Evolutionary conservation across 2,329 filamentous ascomycete genomes (phyloP), one percentile per base, ranked within the genome.

Genomic region (Plenodomus lindquistii): DNA sequence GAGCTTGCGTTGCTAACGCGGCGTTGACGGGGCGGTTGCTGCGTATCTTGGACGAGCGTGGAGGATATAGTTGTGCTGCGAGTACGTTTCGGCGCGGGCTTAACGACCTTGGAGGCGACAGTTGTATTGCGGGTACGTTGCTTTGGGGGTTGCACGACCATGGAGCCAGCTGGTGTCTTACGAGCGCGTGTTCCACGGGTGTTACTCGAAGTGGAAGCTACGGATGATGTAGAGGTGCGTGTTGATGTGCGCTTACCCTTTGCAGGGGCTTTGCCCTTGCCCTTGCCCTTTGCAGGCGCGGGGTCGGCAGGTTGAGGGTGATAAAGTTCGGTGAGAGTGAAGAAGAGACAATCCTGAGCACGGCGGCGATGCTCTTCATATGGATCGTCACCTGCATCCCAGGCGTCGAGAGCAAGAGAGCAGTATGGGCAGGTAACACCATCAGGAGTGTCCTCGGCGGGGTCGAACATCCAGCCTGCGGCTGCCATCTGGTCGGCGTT

Each of bases 381-480:
- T 52, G 94, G 94, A 67, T 96, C 90, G 70, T 99, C 94, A 50
- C 87, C 86, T 1, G 88, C 87, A 67, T 97, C 94, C 94, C 95
- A 99, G 6, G 91, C 91, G 71, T 97, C 93, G 10, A 99, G 81
- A 10, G 88, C 91, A 15, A 97, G 76, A 48, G 88, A 85, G 75
- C 94, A 99, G 74, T 97, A 97, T 21, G 89, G 82, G 69, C 94
- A 99, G 10, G 88, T 94, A 9, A 90, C 89, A 75, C 93, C 89
- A 71, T 99, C 94, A 57, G 94, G 87, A 11, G 86, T 90, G 37
- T 93, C 91, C 37, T 83, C 76, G 5, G 85, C 89, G 0, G 94
- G 92, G 19, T 91, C 95, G 73, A 92, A 97, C 67, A 88, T 91
- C 92, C 93, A 99, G 10, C 94, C 94, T 21, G 91, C 89, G 57